phyloP scores from a whole-genome alignment of 1,284 basidiomycete genomes.

The Ustilago shanxiensis region DNA sequence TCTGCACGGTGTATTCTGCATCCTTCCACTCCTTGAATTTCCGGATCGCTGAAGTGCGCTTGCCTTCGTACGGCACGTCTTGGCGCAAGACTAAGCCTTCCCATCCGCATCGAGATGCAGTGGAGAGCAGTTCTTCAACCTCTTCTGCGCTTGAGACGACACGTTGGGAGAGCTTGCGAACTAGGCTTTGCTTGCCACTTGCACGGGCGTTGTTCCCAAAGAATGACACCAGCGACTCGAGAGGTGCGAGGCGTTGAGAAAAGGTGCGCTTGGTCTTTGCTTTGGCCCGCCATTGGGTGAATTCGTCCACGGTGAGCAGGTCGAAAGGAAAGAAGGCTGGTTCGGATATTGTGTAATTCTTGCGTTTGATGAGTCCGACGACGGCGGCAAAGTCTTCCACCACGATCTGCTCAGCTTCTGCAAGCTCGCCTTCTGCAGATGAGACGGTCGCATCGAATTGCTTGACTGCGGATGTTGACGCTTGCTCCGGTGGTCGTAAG shows the following conservation, averaged over 20 bases:
- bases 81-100: constrained; percentile 57
- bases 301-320: constrained; percentile 52
- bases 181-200: constrained; percentile 9
- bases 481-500: constrained; percentile 32
- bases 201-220: constrained; percentile 16
- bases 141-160: constrained; percentile 13
- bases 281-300: constrained; percentile 37
- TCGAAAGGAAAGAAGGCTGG: constrained; percentile 59
- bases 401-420: constrained; percentile 16
- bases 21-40: constrained; percentile 59
- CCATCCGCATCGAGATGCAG: constrained; percentile 45
- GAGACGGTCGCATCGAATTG: constrained; percentile 17
- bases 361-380: constrained; percentile 40
- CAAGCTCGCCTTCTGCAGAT: not conserved
- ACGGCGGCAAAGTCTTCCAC: constrained; percentile 57
- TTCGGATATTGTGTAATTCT: constrained; percentile 30
- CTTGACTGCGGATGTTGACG: constrained; percentile 28
- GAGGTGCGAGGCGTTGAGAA: constrained; percentile 24
- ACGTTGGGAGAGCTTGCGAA: constrained; percentile 48
- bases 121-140: constrained; percentile 25
- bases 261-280: constrained; percentile 18
- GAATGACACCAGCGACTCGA: constrained; percentile 31
- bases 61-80: constrained; percentile 54
- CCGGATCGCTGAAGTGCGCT: constrained; percentile 48
- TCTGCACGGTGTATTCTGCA: constrained; percentile 53